Conservation (phyloP, 805 yeast genomes). For the Yamadazyma kitorensis region DNA sequence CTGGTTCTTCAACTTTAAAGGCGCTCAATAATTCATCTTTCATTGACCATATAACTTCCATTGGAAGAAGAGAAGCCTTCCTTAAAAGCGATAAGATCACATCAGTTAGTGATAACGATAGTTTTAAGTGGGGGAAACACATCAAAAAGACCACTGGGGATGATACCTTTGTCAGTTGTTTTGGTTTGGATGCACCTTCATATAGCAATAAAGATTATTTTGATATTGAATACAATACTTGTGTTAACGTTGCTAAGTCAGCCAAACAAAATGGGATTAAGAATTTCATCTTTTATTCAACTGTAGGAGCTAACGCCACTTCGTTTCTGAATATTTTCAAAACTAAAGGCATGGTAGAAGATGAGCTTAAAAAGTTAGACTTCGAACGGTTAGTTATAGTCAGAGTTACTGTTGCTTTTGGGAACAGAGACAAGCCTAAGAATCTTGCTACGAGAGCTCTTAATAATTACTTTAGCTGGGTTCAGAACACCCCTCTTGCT, state of each 20-base stretch:
- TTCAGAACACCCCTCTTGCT: background rate
- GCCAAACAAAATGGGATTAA: constrained; percentile 70
- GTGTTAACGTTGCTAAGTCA: constrained; percentile 62
- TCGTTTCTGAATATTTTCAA: constrained; percentile 59
- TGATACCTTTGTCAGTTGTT: constrained; percentile 53
- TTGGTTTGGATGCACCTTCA: constrained; percentile 67
- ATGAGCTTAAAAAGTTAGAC: constrained; percentile 55
- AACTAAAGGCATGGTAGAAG: constrained; percentile 76
- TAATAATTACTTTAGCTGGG: background rate
- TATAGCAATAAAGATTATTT: constrained; percentile 65
- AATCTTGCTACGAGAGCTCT: background rate
- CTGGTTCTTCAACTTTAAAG: constrained; percentile 58
- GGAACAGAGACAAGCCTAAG: constrained; percentile 45
- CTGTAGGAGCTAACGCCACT: constrained; percentile 56
- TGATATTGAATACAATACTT: constrained; percentile 71
- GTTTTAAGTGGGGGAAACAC: constrained; percentile 49
- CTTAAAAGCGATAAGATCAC: constrained; percentile 29
- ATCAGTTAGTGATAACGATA: constrained; percentile 38
- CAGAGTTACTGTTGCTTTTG: constrained; percentile 73
- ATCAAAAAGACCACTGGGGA: constrained; percentile 28
- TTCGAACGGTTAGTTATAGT: constrained; percentile 72
- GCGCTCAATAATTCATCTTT: constrained; percentile 33
- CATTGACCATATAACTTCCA: constrained; percentile 41
- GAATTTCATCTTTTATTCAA: constrained; percentile 65
- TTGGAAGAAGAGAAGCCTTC: constrained; percentile 48